Conservation (phyloP, 768 basidiomycete species). For the Trametes punicea region DNA sequence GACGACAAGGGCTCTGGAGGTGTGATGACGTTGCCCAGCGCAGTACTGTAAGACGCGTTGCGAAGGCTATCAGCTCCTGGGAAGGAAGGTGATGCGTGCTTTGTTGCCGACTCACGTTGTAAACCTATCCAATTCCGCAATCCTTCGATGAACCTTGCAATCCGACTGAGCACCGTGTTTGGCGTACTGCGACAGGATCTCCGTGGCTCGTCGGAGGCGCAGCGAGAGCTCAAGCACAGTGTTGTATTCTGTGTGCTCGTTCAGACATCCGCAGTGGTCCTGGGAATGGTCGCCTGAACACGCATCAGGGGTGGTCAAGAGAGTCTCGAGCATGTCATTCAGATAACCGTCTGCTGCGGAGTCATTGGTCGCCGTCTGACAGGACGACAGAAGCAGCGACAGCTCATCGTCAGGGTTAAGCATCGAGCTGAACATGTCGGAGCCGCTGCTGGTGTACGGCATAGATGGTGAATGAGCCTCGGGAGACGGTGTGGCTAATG, state of each 20-base stretch:
- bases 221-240: conserved; percentile 65
- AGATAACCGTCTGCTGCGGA: conserved; percentile 20
- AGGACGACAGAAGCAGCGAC: conserved; percentile 23
- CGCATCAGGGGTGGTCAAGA: conserved; percentile 17
- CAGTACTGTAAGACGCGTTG: conserved; percentile 32
- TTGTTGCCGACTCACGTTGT: conserved; percentile 50
- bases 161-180: conserved; percentile 32
- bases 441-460: background rate
- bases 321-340: conserved; percentile 25
- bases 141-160: conserved; percentile 42
- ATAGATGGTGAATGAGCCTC: conserved; percentile 22
- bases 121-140: conserved; percentile 49
- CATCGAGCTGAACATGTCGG: conserved; percentile 10
- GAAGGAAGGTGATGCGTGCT: background rate
- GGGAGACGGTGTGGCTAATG: conserved; percentile 24
- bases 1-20: conserved; percentile 25
- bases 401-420: conserved; percentile 23
- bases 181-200: conserved; percentile 48
- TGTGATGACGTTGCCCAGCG: conserved; percentile 36
- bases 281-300: conserved; percentile 21
- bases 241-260: conserved; percentile 51
- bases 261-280: conserved; percentile 56
- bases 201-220: conserved; percentile 55
- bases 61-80: conserved; percentile 10
- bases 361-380: conserved; percentile 6